Evolutionary conservation across 306 rosid species (phyloP), one percentile per base, ranked within the genome.

Genomic region (Clitoria ternatea): DNA sequence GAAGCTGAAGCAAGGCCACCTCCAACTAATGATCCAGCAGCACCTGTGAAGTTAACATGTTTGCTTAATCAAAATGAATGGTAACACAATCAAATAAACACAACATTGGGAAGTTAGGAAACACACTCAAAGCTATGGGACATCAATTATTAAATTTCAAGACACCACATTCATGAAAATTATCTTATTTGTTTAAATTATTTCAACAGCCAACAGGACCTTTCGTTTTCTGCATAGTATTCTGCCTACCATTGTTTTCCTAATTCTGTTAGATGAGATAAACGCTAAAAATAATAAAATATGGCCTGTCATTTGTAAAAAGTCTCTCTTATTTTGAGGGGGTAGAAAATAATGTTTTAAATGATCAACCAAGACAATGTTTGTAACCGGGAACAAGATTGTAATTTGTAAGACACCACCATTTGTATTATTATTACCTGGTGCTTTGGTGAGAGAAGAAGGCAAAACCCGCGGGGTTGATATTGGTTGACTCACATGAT

Each of bases 391-490:
- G 35, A 11, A 66, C 60, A 80, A 57, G 19, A 42, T 63, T 19
- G 35, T 4, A 67, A 27, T 18, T 43, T 54, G 23, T 11, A 19
- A 65, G 47, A 49, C 44, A 61, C 52, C 59, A 39, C 4, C 61
- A 60, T 29, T 54, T 61, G 54, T 27, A 44, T 63, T 88, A 94
- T 97, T 27, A 44, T 63, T 88, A 94, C 99, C 99, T 64, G 89
- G 82, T 44, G 82, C 82, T 79, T 89, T 89, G 66, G 82, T 37
- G 33, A 80, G 73, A 63, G 92, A 52, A 20, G 96, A 77, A n/a
- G 82, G 74, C 39, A 72, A 72, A 84, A 39, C 79, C 40, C 50
- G 78, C 5, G 87, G 95, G 54, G 90, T 84, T 30, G 86, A 67
- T 54, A 76, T 62, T 56, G 57, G 65, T 75, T 74, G 86, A 66